A percentile compares a stretch with the other conserved stretches of the same genome.
These are phyloP conservation scores for Leishmania guyanensis DNA, from an alignment of 208 protist species.

Conservation along the genomic window DNA sequence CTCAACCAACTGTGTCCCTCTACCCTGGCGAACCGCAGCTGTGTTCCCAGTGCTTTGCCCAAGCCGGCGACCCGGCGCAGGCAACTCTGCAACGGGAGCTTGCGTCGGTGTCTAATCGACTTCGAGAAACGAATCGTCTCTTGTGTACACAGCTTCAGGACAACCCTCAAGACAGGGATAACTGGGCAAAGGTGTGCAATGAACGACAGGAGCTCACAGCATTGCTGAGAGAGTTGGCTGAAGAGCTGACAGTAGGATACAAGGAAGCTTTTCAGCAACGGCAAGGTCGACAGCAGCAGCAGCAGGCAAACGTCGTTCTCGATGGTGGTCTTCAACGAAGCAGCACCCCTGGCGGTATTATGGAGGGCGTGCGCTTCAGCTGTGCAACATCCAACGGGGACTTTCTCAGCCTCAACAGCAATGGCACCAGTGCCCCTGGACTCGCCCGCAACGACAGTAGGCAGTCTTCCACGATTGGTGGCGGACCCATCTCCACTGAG, in stretches of 20 bases:
- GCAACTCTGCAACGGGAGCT: slow-evolving; percentile 66
- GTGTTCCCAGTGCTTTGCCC: slow-evolving; percentile 30
- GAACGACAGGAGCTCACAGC: slow-evolving; percentile 81
- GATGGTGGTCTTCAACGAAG: neutral
- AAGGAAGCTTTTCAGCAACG: slow-evolving; percentile 33
- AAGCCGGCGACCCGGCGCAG: slow-evolving; percentile 38
- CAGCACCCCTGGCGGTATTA: neutral
- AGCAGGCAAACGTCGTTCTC: neutral
- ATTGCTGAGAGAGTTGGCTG: slow-evolving; percentile 59
- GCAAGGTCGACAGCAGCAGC: slow-evolving; percentile 24
- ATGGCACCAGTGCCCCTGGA: slow-evolving; percentile 11
- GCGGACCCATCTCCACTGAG: slow-evolving; percentile 13
- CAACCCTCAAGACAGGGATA: slow-evolving; percentile 91
- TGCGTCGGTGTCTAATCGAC: slow-evolving; percentile 47
- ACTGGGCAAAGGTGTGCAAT: slow-evolving; percentile 91
- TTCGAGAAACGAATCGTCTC: slow-evolving; percentile 82
- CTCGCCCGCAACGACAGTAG: slow-evolving; percentile 23
- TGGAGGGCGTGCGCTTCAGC: slow-evolving; percentile 4
- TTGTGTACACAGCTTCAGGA: slow-evolving; percentile 90
- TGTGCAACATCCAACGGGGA: slow-evolving; percentile 8
- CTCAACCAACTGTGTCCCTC: slow-evolving; percentile 44
- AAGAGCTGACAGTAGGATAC: slow-evolving; percentile 84
- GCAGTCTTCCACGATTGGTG: slow-evolving; percentile 16
- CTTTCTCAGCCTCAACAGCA: slow-evolving; percentile 7
- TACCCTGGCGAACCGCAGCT: slow-evolving; percentile 66